Evolutionary conservation across 1,284 basidiomycete genomes (phyloP), one percentile per base, ranked within the genome.

Genomic region (Trichosporon ovoides): DNA sequence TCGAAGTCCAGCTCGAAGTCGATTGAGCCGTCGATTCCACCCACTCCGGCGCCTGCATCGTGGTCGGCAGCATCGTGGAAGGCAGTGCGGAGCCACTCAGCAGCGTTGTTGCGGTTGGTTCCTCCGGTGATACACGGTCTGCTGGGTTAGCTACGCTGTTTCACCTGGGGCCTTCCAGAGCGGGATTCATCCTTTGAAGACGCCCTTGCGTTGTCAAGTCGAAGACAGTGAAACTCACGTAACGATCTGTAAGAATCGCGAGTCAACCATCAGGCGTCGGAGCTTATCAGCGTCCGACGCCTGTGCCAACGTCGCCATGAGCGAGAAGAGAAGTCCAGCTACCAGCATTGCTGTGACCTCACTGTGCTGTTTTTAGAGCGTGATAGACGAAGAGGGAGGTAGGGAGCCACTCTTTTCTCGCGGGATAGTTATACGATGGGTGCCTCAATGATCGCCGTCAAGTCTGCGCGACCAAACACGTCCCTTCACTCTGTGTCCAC

Each of bases 71-170:
- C 58, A 24, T 64, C 63, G 52, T 64, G 63, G 52, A 64, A 64
- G 10, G 58, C 60, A 0, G 52, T 58, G 7, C 57, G 43, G 4
- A 64, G 53, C 62, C 62, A 64, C 53, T 64, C 62, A 16, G 57
- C 54, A 2, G 62, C 54, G 6, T 51, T 61, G 20, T 57, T 53
- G 7, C 61, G 31, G 28, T 58, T 59, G 2, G 52, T 36, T 12
- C 61, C 61, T 11, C 61, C 61, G 11, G 66, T 68, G 14, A 68
- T 73, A 22, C 79, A 57, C 2, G 77, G 77, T 3, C 53, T 54
- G 50, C 10, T 22, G 12, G 28, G 43, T 22, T 20, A n/a, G n/a
- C 36, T 24, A 20, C 16, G 22, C 12, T 5, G 3, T 28, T 28
- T 1, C 5, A n/a, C n/a, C n/a, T n/a, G n/a, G n/a, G n/a, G n/a